These are phyloP conservation scores for Tolypocladium tropicale DNA, from an alignment of 2,329 filamentous ascomycete genomes.

Conservation along the genomic window DNA sequence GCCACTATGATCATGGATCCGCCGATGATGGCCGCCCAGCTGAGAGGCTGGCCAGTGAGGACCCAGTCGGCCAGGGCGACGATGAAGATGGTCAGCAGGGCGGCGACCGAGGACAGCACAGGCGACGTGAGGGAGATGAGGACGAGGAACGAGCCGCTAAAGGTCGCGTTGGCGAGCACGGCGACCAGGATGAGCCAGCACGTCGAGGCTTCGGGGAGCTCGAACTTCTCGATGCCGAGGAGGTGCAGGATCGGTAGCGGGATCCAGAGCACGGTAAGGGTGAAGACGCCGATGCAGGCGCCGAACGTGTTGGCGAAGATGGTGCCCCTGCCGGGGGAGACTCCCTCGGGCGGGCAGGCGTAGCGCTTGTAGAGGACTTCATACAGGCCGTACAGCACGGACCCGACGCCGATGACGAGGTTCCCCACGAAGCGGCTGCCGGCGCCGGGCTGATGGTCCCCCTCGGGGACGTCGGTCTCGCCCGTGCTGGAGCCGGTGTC, in stretches of 20 bases:
- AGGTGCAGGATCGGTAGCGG: constrained; percentile 78
- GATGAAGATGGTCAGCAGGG: constrained; percentile 91
- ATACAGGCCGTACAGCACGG: constrained; percentile 90
- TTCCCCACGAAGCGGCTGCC: constrained; percentile 72
- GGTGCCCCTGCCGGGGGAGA: constrained; percentile 76
- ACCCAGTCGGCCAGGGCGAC: constrained; percentile 89
- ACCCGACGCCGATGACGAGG: constrained; percentile 81
- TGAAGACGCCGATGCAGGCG: constrained; percentile 78
- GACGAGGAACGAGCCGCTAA: constrained; percentile 86
- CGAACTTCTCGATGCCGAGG: constrained; percentile 71
- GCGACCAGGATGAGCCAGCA: constrained; percentile 72
- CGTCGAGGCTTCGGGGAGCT: constrained; percentile 65
- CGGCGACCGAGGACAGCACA: constrained; percentile 84
- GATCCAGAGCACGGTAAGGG: constrained; percentile 80
- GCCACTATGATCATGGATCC: constrained; percentile 80
- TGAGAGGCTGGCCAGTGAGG: constrained; percentile 67
- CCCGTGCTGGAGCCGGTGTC: constrained; percentile 44
- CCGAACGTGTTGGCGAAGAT: constrained; percentile 93
- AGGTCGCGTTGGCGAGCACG: constrained; percentile 79
- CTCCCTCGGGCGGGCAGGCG: constrained; percentile 87
- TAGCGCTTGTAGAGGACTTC: constrained; percentile 93
- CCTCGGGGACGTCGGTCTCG: constrained; percentile 24
- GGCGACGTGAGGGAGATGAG: constrained; percentile 89
- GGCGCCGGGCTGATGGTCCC: constrained; percentile 19
- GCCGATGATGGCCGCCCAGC: constrained; percentile 66